These are phyloP conservation scores for Ophidiomyces ophidiicola DNA, from an alignment of 2,329 filamentous ascomycete species.

Conservation along the genomic window DNA sequence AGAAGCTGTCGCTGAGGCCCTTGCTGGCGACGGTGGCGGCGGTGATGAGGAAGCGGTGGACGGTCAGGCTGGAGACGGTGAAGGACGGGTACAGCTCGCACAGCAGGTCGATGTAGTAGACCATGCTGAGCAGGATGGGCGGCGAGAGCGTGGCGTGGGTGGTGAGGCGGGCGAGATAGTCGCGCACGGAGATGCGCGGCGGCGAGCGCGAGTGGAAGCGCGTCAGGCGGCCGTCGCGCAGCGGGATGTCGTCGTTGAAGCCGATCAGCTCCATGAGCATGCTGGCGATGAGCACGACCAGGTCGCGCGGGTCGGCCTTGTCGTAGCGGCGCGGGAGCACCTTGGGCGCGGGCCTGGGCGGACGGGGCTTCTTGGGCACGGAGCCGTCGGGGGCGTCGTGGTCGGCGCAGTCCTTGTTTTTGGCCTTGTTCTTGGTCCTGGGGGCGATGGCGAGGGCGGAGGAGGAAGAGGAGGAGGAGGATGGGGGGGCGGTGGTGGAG, in stretches of 20 bases:
- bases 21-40: conserved; percentile 93
- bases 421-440: neutral
- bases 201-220: conserved; percentile 86
- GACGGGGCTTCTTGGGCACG: conserved; percentile 37
- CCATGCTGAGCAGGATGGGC: conserved; percentile 92
- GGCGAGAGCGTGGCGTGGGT: conserved; percentile 88
- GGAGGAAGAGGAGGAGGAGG: too few relatives aligned
- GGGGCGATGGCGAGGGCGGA: neutral
- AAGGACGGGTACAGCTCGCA: conserved; percentile 89
- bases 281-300: conserved; percentile 80
- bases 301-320: conserved; percentile 65
- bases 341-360: conserved; percentile 38
- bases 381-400: conserved; percentile 19
- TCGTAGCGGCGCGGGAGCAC: conserved; percentile 60
- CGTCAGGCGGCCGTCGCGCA: conserved; percentile 75
- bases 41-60: conserved; percentile 93
- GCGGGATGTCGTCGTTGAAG: conserved; percentile 77
- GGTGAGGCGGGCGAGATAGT: conserved; percentile 85
- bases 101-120: conserved; percentile 94
- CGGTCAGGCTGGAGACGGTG: conserved; percentile 89
- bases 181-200: conserved; percentile 83
- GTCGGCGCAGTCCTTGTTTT: conserved; percentile 17
- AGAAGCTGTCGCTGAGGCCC: conserved; percentile 90
- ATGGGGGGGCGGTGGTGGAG: neutral
- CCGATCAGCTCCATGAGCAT: conserved; percentile 94